phyloP scores from a whole-genome alignment of 495 filamentous ascomycete species.

The Penicillium mononematosum region DNA sequence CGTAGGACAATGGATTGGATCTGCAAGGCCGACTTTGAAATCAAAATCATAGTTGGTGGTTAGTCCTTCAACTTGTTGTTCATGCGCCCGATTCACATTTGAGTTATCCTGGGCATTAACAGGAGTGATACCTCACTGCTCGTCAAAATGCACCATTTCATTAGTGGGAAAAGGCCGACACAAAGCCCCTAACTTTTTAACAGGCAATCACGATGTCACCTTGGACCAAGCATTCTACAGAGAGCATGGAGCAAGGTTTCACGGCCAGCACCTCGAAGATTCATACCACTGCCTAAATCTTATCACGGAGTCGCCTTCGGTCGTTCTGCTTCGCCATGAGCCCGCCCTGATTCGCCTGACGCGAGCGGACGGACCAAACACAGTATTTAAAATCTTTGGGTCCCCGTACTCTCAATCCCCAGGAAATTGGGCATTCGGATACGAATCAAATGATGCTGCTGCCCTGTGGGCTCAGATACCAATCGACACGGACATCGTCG shows the following conservation, averaged over 20 bases:
- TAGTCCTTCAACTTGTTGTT: slow-evolving; percentile 20
- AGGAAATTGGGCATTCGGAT: slow-evolving; percentile 74
- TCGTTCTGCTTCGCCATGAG: slow-evolving; percentile 66
- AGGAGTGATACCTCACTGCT: not conserved
- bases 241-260: slow-evolving; percentile 55
- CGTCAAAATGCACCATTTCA: not conserved
- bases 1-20: slow-evolving; percentile 57
- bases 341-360: slow-evolving; percentile 56
- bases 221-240: slow-evolving; percentile 64
- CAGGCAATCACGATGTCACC: slow-evolving; percentile 80
- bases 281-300: slow-evolving; percentile 55
- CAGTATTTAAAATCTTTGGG: slow-evolving; percentile 71
- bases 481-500: slow-evolving; percentile 44
- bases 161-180: not conserved
- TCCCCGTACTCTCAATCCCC: slow-evolving; percentile 66
- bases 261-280: slow-evolving; percentile 58
- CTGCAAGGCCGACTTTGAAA: slow-evolving; percentile 52
- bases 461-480: slow-evolving; percentile 51
- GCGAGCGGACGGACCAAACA: slow-evolving; percentile 58
- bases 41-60: slow-evolving; percentile 61
- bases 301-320: slow-evolving; percentile 48
- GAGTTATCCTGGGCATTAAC: not conserved
- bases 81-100: slow-evolving; percentile 1
- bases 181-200: slow-evolving; percentile 6
- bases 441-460: slow-evolving; percentile 48